Conservation (phyloP, 1,139 yeast genomes). For the Arxiozyma heterogenica region DNA sequence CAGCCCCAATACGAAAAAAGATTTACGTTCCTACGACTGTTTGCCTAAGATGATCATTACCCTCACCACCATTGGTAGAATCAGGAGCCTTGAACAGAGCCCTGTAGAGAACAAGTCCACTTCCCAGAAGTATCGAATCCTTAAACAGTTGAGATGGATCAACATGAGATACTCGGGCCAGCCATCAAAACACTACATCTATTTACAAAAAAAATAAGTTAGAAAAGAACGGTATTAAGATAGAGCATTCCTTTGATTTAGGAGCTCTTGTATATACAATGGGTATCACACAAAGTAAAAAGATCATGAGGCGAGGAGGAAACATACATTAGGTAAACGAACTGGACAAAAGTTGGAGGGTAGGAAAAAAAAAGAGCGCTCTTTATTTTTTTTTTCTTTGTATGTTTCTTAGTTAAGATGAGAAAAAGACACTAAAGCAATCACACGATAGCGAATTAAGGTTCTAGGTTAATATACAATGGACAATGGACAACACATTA, state of each 20-base stretch:
- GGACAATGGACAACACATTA: background rate
- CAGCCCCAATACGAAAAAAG: background rate
- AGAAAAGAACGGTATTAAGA: background rate
- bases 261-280: too few relatives aligned
- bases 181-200: background rate
- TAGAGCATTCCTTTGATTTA: background rate
- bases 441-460: background rate
- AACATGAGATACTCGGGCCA: background rate
- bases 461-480: background rate
- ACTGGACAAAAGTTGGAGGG: too few relatives aligned
- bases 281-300: too few relatives aligned
- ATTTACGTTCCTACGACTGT: background rate
- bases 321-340: too few relatives aligned
- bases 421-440: background rate
- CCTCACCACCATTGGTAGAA: background rate
- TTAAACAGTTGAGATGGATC: background rate
- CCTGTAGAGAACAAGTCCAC: background rate
- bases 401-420: background rate
- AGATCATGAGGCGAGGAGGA: too few relatives aligned
- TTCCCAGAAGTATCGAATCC: background rate
- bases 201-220: background rate
- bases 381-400: background rate
- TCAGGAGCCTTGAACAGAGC: background rate
- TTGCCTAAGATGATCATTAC: background rate
- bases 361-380: background rate